A percentile compares a stretch with the other conserved stretches of the same genome.
These are phyloP conservation scores for Boletellus ananiceps DNA, from an alignment of 768 basidiomycete species.

Conservation along the genomic window DNA sequence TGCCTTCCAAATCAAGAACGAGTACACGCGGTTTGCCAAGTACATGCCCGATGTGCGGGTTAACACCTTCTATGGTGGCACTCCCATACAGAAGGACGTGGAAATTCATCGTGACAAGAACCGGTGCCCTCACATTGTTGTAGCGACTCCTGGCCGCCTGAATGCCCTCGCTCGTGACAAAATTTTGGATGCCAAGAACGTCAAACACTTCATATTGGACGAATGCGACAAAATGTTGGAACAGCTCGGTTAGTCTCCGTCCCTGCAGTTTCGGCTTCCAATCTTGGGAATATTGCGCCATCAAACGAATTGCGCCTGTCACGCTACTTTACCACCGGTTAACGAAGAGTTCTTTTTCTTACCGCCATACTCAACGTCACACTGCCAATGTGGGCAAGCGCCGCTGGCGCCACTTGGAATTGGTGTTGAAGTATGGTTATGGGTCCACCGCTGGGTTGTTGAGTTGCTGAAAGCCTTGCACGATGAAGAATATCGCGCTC, in stretches of 20 bases:
- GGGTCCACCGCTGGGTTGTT: constrained; percentile 33
- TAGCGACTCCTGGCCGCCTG: constrained; percentile 95
- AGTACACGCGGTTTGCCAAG: constrained; percentile 98
- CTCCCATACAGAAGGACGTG: constrained; percentile 88
- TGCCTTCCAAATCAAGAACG: constrained; percentile 99
- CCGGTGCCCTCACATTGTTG: constrained; percentile 98
- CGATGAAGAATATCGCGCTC: constrained; percentile 35
- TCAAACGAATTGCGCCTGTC: constrained; percentile 46
- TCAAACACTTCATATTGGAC: constrained; percentile 99
- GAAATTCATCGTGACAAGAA: constrained; percentile 92
- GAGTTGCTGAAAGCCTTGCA: constrained; percentile 35
- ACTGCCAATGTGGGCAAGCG: constrained; percentile 39
- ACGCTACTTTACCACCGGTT: constrained; percentile 31
- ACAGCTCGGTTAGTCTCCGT: constrained; percentile 96
- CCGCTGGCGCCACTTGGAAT: constrained; percentile 35
- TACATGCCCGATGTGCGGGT: constrained; percentile 99
- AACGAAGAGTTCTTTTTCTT: constrained; percentile 26
- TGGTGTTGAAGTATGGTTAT: constrained; percentile 37
- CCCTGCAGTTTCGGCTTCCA: constrained; percentile 66
- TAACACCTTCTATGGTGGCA: constrained; percentile 96
- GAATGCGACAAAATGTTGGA: constrained; percentile 99
- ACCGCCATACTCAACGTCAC: constrained; percentile 36
- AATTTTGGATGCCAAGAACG: constrained; percentile 88
- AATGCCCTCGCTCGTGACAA: constrained; percentile 96
- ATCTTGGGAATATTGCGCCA: constrained; percentile 35